Base-by-base conservation (phyloP, 306 rosid species). In the Citrullus colocynthis region DNA sequence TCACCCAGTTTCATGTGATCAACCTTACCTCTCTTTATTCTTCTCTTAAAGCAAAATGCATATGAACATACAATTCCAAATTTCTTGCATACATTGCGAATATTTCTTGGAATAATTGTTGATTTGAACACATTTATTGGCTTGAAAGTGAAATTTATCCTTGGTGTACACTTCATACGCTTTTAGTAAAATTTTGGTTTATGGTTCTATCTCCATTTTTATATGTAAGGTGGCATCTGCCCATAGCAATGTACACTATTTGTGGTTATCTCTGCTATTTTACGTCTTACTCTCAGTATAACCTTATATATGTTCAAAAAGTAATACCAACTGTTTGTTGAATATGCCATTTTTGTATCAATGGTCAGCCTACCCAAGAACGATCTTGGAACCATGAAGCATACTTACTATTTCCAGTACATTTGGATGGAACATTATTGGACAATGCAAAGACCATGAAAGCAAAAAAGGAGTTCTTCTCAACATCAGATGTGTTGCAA, bases 341-440 rank as follows among this genome's bases (percentile, higher is more conserved):
- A 20, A 9, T 17, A 78, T 77, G 48, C 79, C 63, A 44, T 63
- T 66, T 66, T 60, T 58, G 32, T 76, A 79, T 76, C 75, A 36
- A 78, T 86, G 67, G 69, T 90, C 52, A 96, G 99, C 82, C 92
- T 81, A 86, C 98, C 63, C 93, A 77, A 84, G 98, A 91, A 86
- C 81, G 85, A 74, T 89, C 99, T 78, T 90, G 97, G 99, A 88
- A 78, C 83, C 93, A 93, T 85, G 99, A 96, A 86, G 99, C 98
- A 5, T 96, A 91, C 84, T 84, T 96, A 80, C 81, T 96, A 78
- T 96, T 96, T 91, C 98, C 99, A 61, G 97, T 96, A 87, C 99
- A 93, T 85, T 84, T 96, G 89, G 99, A 93, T 77, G 99, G 98
- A 85, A 96, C 99, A 36, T 82, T 92, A 86, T 84, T 96, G 80